Conservation (phyloP, 768 basidiomycete species). For the Pleurotus citrinopileatus region DNA sequence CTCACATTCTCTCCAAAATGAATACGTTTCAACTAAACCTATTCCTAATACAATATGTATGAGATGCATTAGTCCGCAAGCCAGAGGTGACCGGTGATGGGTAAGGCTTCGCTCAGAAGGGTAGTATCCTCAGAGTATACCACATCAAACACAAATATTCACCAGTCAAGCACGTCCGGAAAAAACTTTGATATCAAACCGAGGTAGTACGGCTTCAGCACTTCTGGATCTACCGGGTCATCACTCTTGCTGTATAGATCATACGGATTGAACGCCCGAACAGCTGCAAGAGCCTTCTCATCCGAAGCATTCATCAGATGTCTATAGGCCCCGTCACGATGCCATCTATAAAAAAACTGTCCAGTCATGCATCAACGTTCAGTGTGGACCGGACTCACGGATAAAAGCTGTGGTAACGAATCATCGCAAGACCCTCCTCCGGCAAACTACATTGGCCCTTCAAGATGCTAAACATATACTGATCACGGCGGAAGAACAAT, state of each 20-base stretch:
- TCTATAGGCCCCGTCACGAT: constrained; percentile 67
- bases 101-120: too few species aligned
- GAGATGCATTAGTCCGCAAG: too few species aligned
- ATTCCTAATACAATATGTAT: too few species aligned
- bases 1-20: too few species aligned
- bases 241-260: constrained; percentile 78
- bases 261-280: constrained; percentile 76
- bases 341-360: constrained; percentile 55
- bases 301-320: constrained; percentile 62
- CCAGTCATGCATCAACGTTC: neutral
- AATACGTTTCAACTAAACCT: too few species aligned
- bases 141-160: too few species aligned
- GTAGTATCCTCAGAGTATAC: too few species aligned
- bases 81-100: too few species aligned
- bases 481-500: neutral
- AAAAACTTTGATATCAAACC: constrained; percentile 66
- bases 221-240: constrained; percentile 42
- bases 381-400: constrained; percentile 37
- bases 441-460: constrained; percentile 66
- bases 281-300: constrained; percentile 50
- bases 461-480: constrained; percentile 66
- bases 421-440: constrained; percentile 67
- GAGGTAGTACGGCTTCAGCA: constrained; percentile 66
- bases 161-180: constrained; percentile 66
- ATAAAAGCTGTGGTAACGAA: constrained; percentile 80